A percentile compares a stretch with the other conserved stretches of the same genome.
Evolutionary conservation across 805 yeast species (phyloP).

Genomic region (Zygosaccharomyces bailii): DNA sequence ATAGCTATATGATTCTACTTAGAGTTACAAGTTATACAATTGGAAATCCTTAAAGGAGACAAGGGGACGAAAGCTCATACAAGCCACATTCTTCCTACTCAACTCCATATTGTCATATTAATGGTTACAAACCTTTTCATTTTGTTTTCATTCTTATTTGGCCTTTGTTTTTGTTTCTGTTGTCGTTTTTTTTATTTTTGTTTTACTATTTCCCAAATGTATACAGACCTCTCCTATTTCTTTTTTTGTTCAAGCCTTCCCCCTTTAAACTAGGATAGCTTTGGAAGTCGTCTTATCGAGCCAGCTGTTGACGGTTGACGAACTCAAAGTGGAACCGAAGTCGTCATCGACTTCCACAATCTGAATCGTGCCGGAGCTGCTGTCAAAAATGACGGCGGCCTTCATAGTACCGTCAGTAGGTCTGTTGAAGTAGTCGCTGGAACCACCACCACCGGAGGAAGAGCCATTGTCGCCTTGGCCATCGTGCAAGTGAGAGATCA

Average conservation of each 20-base stretch:
- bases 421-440: conserved; percentile 82
- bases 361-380: conserved; percentile 45
- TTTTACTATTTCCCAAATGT: background rate
- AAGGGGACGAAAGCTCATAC: background rate
- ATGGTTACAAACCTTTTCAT: conserved; percentile 1
- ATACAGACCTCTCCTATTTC: background rate
- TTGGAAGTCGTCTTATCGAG: conserved; percentile 48
- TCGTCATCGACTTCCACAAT: conserved; percentile 59
- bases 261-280: conserved; percentile 30
- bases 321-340: conserved; percentile 52
- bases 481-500: conserved; percentile 79
- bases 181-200: no score
- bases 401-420: conserved; percentile 74
- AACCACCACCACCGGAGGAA: conserved; percentile 76
- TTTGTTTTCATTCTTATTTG: background rate
- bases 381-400: conserved; percentile 84
- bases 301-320: conserved; percentile 61
- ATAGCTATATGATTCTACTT: background rate
- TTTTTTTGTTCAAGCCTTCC: no score
- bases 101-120: background rate
- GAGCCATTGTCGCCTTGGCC: conserved; percentile 55
- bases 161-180: background rate
- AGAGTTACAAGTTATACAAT: background rate
- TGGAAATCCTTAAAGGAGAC: background rate
- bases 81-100: background rate